Conservation (phyloP, 805 yeast genomes). For the Scheffersomyces spartinae region DNA sequence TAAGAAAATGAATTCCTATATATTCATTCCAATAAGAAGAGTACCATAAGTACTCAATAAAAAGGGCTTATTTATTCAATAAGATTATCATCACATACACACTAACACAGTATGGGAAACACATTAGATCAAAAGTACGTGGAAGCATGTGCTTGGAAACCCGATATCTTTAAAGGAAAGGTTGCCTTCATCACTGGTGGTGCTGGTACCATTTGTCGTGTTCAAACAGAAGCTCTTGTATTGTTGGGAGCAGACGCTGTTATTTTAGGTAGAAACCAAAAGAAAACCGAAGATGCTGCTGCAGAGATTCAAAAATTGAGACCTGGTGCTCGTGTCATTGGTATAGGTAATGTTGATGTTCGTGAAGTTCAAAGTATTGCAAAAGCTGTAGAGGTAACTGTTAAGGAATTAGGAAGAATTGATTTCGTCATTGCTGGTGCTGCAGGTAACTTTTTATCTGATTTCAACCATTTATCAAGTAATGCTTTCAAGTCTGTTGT, state of each 20-base stretch:
- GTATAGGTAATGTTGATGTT: constrained; percentile 68
- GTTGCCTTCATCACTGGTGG: constrained; percentile 93
- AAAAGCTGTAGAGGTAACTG: constrained; percentile 55
- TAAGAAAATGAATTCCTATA: too few relatives aligned
- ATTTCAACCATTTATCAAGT: constrained; percentile 64
- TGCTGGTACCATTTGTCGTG: constrained; percentile 90
- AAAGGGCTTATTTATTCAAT: too few relatives aligned
- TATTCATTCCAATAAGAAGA: too few relatives aligned
- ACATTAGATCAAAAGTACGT: constrained; percentile 22
- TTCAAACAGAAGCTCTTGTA: constrained; percentile 78
- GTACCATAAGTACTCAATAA: too few relatives aligned
- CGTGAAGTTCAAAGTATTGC: constrained; percentile 51
- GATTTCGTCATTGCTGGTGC: constrained; percentile 93
- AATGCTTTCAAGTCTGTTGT: constrained; percentile 86
- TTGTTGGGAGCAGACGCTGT: constrained; percentile 80
- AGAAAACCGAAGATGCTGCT: constrained; percentile 59
- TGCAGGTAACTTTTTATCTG: constrained; percentile 85
- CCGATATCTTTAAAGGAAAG: constrained; percentile 66
- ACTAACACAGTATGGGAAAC: too few relatives aligned
- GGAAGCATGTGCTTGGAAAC: constrained; percentile 29
- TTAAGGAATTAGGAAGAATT: constrained; percentile 58
- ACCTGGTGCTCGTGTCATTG: constrained; percentile 55
- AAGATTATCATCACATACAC: too few relatives aligned
- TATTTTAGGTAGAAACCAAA: constrained; percentile 66
- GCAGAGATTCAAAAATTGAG: constrained; percentile 48